Percentiles rank a stretch among this genome's conserved stretches.
Conservation (phyloP, 108 stramenopile genomes). For the Nitzschia putrida region DNA sequence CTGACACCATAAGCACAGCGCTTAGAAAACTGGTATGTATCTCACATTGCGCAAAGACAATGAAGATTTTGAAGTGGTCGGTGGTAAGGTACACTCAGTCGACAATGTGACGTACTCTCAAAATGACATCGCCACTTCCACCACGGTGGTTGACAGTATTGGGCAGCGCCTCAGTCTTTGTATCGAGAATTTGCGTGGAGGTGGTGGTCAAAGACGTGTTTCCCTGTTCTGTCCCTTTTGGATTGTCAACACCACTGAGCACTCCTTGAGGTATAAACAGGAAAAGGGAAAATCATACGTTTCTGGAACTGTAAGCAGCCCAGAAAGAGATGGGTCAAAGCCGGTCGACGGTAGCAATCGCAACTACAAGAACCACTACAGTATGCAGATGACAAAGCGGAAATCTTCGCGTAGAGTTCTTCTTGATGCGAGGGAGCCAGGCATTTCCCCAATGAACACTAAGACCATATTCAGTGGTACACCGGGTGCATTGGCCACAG, state of each 20-base stretch:
- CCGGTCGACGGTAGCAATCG: conserved; percentile 71
- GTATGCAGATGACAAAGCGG: conserved; percentile 14
- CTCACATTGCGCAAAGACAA: background rate
- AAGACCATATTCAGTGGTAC: conserved; percentile 77
- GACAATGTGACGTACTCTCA: conserved; percentile 41
- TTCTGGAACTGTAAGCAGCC: conserved; percentile 67
- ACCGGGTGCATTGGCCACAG: conserved; percentile 65
- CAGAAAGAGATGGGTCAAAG: conserved; percentile 58
- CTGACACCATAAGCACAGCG: conserved; percentile 4
- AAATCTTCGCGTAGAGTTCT: background rate
- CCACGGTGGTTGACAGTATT: conserved; percentile 81
- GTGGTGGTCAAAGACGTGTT: conserved; percentile 89
- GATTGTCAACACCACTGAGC: conserved; percentile 93
- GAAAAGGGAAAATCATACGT: conserved; percentile 69
- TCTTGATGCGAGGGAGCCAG: conserved; percentile 1
- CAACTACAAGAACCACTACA: conserved; percentile 30
- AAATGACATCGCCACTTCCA: conserved; percentile 67
- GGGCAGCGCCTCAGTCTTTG: conserved; percentile 82
- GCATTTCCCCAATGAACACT: conserved; percentile 27
- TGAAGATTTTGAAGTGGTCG: conserved; percentile 22
- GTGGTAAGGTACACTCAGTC: conserved; percentile 49
- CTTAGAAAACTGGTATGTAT: background rate
- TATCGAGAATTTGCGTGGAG: conserved; percentile 87
- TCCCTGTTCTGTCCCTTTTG: conserved; percentile 89
- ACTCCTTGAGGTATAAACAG: conserved; percentile 82